These are phyloP conservation scores for Ascochyta viciae-villosae DNA, from an alignment of 2,329 filamentous ascomycete genomes.

Conservation along the genomic window DNA sequence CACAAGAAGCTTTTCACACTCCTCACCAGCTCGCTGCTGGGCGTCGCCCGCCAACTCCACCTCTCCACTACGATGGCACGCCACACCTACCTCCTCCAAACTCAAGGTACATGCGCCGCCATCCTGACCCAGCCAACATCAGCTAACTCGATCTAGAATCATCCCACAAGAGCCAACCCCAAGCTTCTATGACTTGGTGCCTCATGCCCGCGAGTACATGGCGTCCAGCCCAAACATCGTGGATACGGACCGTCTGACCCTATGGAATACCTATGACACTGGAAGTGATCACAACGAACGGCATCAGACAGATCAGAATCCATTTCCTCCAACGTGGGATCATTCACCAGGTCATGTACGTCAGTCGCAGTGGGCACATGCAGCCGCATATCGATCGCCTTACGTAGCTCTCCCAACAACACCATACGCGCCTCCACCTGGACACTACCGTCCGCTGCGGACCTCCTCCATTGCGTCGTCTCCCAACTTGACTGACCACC, in stretches of 20 bases:
- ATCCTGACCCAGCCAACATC: too few species aligned
- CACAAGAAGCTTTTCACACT: background rate
- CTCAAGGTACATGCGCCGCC: background rate
- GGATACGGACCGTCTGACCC: too few species aligned
- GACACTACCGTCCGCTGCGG: background rate
- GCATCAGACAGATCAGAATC: background rate
- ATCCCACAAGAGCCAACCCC: background rate
- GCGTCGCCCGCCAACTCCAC: background rate
- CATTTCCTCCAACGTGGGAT: background rate
- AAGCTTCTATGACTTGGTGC: background rate
- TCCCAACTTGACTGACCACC: background rate
- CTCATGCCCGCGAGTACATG: background rate
- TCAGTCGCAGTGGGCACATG: background rate
- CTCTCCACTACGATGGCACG: background rate
- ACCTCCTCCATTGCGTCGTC: background rate
- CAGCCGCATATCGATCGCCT: background rate
- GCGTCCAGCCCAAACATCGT: background rate
- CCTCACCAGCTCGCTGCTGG: background rate
- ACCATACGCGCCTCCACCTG: background rate
- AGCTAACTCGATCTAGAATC: background rate
- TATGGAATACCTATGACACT: background rate
- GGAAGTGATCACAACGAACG: background rate
- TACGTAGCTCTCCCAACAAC: background rate
- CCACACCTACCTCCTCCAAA: background rate
- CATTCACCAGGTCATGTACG: background rate